Conservation (phyloP, 768 basidiomycete genomes). For the Tylopilus felleus region DNA sequence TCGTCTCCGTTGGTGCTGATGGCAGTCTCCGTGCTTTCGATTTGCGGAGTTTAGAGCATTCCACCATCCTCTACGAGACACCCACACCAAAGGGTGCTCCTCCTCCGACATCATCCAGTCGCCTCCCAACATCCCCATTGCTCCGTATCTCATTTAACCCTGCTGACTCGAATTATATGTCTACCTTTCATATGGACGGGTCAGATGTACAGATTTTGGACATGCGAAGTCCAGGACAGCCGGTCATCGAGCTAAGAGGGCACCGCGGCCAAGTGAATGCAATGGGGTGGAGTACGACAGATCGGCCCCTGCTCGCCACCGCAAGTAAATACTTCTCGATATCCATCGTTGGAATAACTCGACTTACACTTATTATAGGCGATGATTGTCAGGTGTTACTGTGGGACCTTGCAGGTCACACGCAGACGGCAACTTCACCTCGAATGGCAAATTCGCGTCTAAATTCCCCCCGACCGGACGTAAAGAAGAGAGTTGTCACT, state of each 20-base stretch:
- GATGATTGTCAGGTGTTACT: conserved; percentile 94
- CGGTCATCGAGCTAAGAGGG: conserved; percentile 86
- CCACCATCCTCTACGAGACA: conserved; percentile 96
- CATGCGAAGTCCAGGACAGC: conserved; percentile 94
- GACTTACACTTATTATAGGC: conserved; percentile 42
- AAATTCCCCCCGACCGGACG: conserved; percentile 78
- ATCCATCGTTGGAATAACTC: not conserved
- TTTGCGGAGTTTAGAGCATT: conserved; percentile 93
- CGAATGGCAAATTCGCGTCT: conserved; percentile 66
- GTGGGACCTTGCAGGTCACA: conserved; percentile 79
- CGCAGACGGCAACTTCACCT: conserved; percentile 62
- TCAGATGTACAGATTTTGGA: conserved; percentile 89
- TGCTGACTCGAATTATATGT: conserved; percentile 90
- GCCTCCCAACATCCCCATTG: conserved; percentile 76
- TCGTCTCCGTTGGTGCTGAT: conserved; percentile 97
- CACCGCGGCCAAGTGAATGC: conserved; percentile 83
- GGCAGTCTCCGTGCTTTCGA: conserved; percentile 96
- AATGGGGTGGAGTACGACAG: conserved; percentile 85
- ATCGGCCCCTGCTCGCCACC: conserved; percentile 81
- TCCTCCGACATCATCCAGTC: conserved; percentile 54
- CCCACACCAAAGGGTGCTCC: conserved; percentile 73
- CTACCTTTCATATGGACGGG: conserved; percentile 95
- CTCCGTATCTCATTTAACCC: conserved; percentile 91
- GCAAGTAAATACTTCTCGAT: conserved; percentile 56
- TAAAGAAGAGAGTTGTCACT: conserved; percentile 67